These are phyloP conservation scores for Mortierella sp. DNA, from an alignment of 371 early-diverging fungal species.

Conservation along the genomic window DNA sequence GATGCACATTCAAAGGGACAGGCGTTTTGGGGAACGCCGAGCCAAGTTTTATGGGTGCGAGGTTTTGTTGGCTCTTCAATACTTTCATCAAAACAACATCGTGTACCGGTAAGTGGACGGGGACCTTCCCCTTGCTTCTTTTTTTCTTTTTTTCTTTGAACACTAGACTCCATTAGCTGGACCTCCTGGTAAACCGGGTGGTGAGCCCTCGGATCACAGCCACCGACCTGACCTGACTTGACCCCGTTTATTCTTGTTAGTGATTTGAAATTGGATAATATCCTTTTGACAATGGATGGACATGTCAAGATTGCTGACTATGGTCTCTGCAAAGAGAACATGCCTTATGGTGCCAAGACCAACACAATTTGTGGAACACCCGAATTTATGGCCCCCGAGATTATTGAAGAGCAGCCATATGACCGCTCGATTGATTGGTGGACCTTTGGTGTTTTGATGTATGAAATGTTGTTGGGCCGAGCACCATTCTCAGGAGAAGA, in stretches of 20 bases:
- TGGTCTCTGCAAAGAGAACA: constrained; percentile 76
- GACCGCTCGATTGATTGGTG: constrained; percentile 98
- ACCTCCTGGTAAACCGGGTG: too few relatives aligned
- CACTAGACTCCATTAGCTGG: too few relatives aligned
- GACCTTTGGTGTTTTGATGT: constrained; percentile 98
- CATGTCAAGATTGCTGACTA: constrained; percentile 81
- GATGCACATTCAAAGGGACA: constrained; percentile 83
- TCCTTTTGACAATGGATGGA: constrained; percentile 71
- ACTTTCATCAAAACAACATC: constrained; percentile 80
- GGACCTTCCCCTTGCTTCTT: neutral
- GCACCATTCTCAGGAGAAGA: constrained; percentile 71
- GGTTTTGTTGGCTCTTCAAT: constrained; percentile 79
- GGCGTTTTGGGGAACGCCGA: constrained; percentile 84
- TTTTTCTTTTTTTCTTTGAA: neutral
- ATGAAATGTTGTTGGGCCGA: constrained; percentile 96
- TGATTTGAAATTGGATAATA: constrained; percentile 76
- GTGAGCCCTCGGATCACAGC: too few relatives aligned
- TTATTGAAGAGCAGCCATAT: constrained; percentile 87
- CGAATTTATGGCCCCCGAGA: constrained; percentile 90
- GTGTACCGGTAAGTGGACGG: constrained; percentile 68
- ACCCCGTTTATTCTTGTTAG: constrained; percentile 38
- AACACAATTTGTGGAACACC: constrained; percentile 86
- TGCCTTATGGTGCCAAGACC: constrained; percentile 69
- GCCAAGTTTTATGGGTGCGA: constrained; percentile 86
- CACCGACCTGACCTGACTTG: too few relatives aligned